Evolutionary conservation across 768 basidiomycete species (phyloP), one percentile per base, ranked within the genome.

Genomic region (Kondoa subrosea): DNA sequence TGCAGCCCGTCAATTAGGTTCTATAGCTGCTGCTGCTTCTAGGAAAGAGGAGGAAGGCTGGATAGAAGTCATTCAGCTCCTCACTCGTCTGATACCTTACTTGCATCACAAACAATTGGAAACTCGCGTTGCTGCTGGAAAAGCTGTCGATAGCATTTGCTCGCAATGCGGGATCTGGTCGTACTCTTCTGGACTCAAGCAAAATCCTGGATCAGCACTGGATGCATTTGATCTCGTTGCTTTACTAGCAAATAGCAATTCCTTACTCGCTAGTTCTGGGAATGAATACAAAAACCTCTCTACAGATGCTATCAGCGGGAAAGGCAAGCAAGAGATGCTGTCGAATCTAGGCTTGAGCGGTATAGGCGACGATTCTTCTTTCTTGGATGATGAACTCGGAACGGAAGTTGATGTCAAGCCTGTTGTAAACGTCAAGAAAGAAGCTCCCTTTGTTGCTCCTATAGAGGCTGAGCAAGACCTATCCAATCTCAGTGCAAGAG

Each of bases 1-100:
- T n/a, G 93, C 95, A 0, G 92, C 92, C 2, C 91, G 90, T 74
- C 95, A 99, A 76, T 81, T 99, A 58, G 91, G 91, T 0, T 89
- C 92, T 71, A 81, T 99, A 65, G 91, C 91, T 0, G 86, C 84
- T 25, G 87, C 90, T 77, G 85, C 85, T 72, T 87, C 95, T 68
- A 64, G 14, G 3, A 63, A 27, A 17, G 61, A 31, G n/a, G 26
- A 27, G 3, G 61, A 63, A 32, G 88, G 88, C 32, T 97, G 93
- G 92, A 82, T 84, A 57, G 91, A 96, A 76, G 82, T 93, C 56
- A 83, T 96, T 80, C 83, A 87, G 30, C 89, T 97, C 1, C 86
- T 95, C 60, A 87, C 87, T n/a, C 81, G 95, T 87, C 87, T 99
- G 72, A 79, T 96, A 15, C 95, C 95, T 2, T 91, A 83, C 76